Conservation (phyloP, 2,329 filamentous ascomycete species). For the Pseudophaeomoniella oleicola region DNA sequence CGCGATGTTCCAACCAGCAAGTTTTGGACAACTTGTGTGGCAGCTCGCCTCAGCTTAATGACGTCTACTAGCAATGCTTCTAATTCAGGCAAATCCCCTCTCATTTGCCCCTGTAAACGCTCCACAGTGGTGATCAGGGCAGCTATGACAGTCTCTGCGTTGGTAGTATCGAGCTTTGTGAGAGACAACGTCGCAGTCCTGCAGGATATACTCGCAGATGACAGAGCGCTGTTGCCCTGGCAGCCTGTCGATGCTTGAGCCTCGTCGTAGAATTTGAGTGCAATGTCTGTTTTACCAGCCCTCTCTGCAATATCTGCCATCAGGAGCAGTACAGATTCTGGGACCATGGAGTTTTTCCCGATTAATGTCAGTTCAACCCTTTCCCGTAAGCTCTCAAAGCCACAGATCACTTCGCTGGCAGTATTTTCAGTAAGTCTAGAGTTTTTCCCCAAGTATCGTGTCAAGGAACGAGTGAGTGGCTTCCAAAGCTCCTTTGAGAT, state of each 20-base stretch:
- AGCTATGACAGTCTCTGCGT: neutral
- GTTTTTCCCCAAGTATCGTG: slow-evolving; percentile 13
- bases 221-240: neutral
- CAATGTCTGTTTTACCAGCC: neutral
- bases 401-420: neutral
- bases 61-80: neutral
- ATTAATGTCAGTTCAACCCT: neutral
- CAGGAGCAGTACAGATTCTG: neutral
- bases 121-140: neutral
- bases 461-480: slow-evolving; percentile 25
- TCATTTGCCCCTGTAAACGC: neutral
- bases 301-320: neutral
- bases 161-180: neutral
- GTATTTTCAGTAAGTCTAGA: neutral
- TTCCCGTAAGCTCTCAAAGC: neutral
- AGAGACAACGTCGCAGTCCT: neutral
- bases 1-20: neutral
- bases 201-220: neutral
- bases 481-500: slow-evolving; percentile 26
- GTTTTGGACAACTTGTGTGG: neutral
- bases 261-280: neutral
- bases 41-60: neutral
- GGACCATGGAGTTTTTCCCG: neutral
- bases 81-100: neutral
- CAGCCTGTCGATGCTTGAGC: neutral